phyloP scores from a whole-genome alignment of 2,329 filamentous ascomycete species.

The Paecilomyces sp. region DNA sequence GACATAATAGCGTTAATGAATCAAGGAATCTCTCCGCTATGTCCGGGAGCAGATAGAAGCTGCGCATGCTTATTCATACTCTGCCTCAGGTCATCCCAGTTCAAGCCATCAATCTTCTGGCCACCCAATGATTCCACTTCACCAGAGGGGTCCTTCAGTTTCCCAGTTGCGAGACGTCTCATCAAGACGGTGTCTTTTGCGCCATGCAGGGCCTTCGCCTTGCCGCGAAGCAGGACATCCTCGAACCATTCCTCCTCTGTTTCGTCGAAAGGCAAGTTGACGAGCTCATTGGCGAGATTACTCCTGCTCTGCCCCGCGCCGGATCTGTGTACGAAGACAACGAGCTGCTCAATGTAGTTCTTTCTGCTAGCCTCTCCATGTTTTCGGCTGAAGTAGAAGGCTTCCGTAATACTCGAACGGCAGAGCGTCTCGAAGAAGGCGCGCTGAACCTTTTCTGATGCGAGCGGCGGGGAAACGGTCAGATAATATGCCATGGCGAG shows the following conservation, averaged over 20 bases:
- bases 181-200: slow-evolving; percentile 69
- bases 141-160: slow-evolving; percentile 24
- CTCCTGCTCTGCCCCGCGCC: slow-evolving; percentile 35
- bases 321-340: slow-evolving; percentile 50
- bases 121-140: slow-evolving; percentile 34
- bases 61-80: slow-evolving; percentile 17
- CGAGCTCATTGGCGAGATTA: slow-evolving; percentile 59
- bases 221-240: slow-evolving; percentile 57
- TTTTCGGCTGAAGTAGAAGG: slow-evolving; percentile 64
- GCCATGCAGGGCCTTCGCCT: slow-evolving; percentile 56
- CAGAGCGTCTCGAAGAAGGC: slow-evolving; percentile 65
- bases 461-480: slow-evolving; percentile 65
- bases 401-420: slow-evolving; percentile 60
- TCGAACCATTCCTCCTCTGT: slow-evolving; percentile 70
- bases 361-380: slow-evolving; percentile 56
- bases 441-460: slow-evolving; percentile 53
- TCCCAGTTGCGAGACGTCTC: slow-evolving; percentile 63
- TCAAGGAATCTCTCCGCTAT: not conserved
- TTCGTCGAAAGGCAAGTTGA: slow-evolving; percentile 63
- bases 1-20: not conserved
- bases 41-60: not conserved
- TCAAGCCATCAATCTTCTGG: slow-evolving; percentile 42
- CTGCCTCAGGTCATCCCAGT: slow-evolving; percentile 43
- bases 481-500: slow-evolving; percentile 74
- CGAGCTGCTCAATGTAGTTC: slow-evolving; percentile 59